Evolutionary conservation across 1,284 basidiomycete genomes (phyloP), one percentile per base, ranked within the genome.

Genomic region (Austroboletus niveus): DNA sequence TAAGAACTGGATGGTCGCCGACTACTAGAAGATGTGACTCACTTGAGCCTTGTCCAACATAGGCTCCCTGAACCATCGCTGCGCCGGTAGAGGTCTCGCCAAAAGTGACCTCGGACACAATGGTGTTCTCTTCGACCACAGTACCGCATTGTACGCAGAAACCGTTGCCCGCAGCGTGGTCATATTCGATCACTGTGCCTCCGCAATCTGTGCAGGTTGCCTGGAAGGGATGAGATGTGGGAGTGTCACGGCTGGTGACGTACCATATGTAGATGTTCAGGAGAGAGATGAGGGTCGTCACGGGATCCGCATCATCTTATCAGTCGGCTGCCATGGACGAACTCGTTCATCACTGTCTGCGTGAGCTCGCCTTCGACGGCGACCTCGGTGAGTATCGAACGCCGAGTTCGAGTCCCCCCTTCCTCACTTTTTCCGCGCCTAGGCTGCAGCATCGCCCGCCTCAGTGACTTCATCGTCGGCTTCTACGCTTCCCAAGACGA

Each of bases 11-110:
- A 22, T 9, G 27, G 17, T 17, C 17, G 17, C 17, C n/a, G 29
- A 10, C n/a, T 27, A 39, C 35, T 32, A 45, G 41, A 27, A 48
- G 40, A 35, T 1, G 9, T 43, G 24, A 82, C 92, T 69, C 63
- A 98, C 95, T 95, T 50, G 94, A 86, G 53, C 92, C 89, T 61
- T 92, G 87, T 1, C 84, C 90, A n/a, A 99, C 91, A 65, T 92
- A 97, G 14, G 91, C 89, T 17, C 97, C 97, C 66, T 96, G 92
- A 1, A 98, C 94, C 75, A 97, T 92, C 1, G 96, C 94, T 11
- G 94, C 93, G 31, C 97, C 97, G 42, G 84, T 84, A 8, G 89
- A 84, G 9, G 91, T 92, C 74, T 99, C 97, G 24, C 93, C 93
- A 63, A 99, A 99, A 0, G 88, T 87, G 54, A 99, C 84, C 68